These are phyloP conservation scores for Fusarium circinatum DNA, from an alignment of 2,329 filamentous ascomycete species.

Conservation along the genomic window DNA sequence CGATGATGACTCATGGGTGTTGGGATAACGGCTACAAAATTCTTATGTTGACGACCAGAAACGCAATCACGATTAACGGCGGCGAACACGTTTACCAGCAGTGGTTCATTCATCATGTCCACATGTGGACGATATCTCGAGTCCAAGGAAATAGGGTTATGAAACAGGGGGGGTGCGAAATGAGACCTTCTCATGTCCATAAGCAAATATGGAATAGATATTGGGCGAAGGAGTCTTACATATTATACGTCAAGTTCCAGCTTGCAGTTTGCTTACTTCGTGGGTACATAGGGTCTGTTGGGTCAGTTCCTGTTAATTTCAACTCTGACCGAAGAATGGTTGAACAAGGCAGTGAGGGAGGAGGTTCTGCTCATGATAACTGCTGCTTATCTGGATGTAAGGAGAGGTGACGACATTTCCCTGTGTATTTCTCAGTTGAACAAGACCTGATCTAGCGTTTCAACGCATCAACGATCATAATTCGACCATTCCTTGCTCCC, in stretches of 20 bases:
- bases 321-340: neutral
- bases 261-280: slow-evolving; percentile 5
- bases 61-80: slow-evolving; percentile 26
- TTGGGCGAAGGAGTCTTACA: neutral
- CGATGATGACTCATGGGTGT: neutral
- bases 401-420: neutral
- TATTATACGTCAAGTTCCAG: slow-evolving; percentile 16
- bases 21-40: neutral
- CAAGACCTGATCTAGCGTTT: slow-evolving; percentile 14
- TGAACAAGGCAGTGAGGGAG: neutral
- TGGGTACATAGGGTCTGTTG: neutral
- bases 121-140: neutral
- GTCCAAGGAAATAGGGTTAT: neutral
- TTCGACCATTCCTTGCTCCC: neutral
- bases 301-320: neutral
- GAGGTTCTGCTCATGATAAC: neutral
- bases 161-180: neutral
- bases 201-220: neutral
- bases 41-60: slow-evolving; percentile 30
- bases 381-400: neutral
- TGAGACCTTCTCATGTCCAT: slow-evolving; percentile 6
- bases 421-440: neutral
- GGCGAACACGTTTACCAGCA: slow-evolving; percentile 1
- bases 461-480: neutral
- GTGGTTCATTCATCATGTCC: neutral